These are phyloP conservation scores for Karstenula rhodostoma DNA, from an alignment of 2,329 filamentous ascomycete genomes.

Conservation along the genomic window DNA sequence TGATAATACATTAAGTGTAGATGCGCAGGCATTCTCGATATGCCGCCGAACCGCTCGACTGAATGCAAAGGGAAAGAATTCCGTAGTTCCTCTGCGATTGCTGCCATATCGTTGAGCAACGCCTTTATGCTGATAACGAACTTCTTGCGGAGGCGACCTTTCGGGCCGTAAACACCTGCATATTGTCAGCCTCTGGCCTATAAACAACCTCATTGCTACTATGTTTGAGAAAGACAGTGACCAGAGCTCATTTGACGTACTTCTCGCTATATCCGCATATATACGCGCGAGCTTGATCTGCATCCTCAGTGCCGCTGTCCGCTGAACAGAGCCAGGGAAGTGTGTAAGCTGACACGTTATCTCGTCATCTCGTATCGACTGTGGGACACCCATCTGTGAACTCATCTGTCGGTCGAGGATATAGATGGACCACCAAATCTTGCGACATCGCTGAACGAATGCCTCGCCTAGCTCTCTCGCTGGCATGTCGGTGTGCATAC, in stretches of 20 bases:
- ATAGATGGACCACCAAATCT: slow-evolving; percentile 64
- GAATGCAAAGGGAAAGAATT: slow-evolving; percentile 49
- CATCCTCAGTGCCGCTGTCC: slow-evolving; percentile 53
- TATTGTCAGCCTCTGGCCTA: slow-evolving; percentile 4
- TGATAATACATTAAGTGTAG: slow-evolving; percentile 50
- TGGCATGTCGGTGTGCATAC: slow-evolving; percentile 63
- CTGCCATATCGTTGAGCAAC: slow-evolving; percentile 51
- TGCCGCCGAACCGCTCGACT: slow-evolving; percentile 48
- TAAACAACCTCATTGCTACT: background rate
- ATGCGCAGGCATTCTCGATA: slow-evolving; percentile 54
- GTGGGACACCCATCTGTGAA: slow-evolving; percentile 61
- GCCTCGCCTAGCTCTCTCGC: slow-evolving; percentile 51
- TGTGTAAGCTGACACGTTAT: slow-evolving; percentile 58
- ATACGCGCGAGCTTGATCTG: slow-evolving; percentile 58
- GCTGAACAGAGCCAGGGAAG: slow-evolving; percentile 52
- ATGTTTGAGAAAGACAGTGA: background rate
- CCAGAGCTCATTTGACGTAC: slow-evolving; percentile 41
- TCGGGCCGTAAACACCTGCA: slow-evolving; percentile 54
- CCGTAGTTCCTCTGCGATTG: slow-evolving; percentile 52
- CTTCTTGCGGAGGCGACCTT: slow-evolving; percentile 57
- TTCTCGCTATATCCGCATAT: slow-evolving; percentile 55
- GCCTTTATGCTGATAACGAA: slow-evolving; percentile 49
- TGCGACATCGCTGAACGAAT: slow-evolving; percentile 57
- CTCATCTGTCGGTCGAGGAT: slow-evolving; percentile 63
- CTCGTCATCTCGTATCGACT: slow-evolving; percentile 61